Evolutionary conservation across 2,329 filamentous ascomycete genomes (phyloP).

Genomic region (Furcasterigmium sp.): DNA sequence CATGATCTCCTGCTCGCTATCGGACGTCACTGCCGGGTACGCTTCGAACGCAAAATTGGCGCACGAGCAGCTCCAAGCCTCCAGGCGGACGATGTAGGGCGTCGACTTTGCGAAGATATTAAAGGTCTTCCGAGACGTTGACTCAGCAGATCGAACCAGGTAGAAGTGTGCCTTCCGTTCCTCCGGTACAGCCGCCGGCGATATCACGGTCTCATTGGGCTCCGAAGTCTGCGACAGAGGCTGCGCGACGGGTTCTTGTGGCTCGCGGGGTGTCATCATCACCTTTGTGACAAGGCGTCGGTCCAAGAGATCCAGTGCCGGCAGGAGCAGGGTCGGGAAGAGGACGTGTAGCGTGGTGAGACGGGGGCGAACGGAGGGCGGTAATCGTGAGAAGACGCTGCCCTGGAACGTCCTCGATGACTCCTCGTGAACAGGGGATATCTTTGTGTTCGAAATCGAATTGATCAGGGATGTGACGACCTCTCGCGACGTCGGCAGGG

Average conservation of each 20-base stretch:
- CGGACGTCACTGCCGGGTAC: slow-evolving; percentile 41
- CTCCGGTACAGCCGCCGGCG: neutral
- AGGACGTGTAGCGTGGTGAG: slow-evolving; percentile 81
- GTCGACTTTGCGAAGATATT: slow-evolving; percentile 15
- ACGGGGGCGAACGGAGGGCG: slow-evolving; percentile 41
- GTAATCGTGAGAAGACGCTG: slow-evolving; percentile 17
- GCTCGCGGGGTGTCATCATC: slow-evolving; percentile 14
- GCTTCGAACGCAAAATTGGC: slow-evolving; percentile 74
- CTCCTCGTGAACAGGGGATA: slow-evolving; percentile 9
- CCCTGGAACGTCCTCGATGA: slow-evolving; percentile 11
- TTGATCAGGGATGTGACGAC: slow-evolving; percentile 45
- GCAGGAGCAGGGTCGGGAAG: slow-evolving; percentile 75
- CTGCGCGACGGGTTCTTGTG: neutral
- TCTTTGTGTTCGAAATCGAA: slow-evolving; percentile 3
- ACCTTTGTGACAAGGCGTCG: slow-evolving; percentile 62
- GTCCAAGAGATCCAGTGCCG: slow-evolving; percentile 84
- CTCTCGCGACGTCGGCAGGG: slow-evolving; percentile 17
- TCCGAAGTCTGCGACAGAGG: neutral
- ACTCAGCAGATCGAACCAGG: slow-evolving; percentile 57
- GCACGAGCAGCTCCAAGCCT: slow-evolving; percentile 86
- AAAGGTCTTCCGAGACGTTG: slow-evolving; percentile 6
- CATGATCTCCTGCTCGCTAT: slow-evolving; percentile 6
- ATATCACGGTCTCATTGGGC: neutral
- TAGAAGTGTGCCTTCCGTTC: slow-evolving; percentile 36
- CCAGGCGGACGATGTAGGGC: slow-evolving; percentile 66